Percentiles rank a stretch among this genome's conserved stretches.
Conservation (phyloP, 2,329 filamentous ascomycete genomes). For the Fusarium mexicanum region DNA sequence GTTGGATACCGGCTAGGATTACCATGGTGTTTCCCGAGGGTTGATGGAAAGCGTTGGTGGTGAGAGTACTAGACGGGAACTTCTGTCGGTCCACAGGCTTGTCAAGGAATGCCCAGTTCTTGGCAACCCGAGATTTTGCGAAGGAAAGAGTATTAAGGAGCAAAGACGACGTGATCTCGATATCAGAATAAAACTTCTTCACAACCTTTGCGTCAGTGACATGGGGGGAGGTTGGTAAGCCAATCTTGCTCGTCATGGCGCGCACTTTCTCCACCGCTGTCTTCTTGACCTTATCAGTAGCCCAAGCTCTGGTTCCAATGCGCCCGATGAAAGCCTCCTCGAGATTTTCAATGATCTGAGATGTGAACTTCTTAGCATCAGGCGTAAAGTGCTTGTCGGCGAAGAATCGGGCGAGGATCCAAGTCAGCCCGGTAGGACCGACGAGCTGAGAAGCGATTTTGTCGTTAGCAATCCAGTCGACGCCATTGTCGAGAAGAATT, state of each 20-base stretch:
- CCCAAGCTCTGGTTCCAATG: conserved; percentile 68
- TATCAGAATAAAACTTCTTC: conserved; percentile 63
- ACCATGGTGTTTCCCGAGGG: conserved; percentile 72
- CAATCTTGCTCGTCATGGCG: conserved; percentile 74
- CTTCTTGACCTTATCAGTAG: conserved; percentile 68
- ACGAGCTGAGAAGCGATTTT: fast-evolving
- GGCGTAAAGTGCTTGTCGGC: conserved; percentile 74
- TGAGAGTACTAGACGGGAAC: conserved; percentile 70
- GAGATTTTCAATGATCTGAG: conserved; percentile 75
- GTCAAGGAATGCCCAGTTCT: conserved; percentile 66
- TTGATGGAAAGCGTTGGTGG: conserved; percentile 73
- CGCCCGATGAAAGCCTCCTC: conserved; percentile 72
- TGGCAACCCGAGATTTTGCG: conserved; percentile 55
- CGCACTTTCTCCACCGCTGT: conserved; percentile 71
- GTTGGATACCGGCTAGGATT: conserved; percentile 70
- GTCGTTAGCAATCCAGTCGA: neutral
- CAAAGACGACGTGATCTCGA: conserved; percentile 61
- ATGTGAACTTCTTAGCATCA: conserved; percentile 73
- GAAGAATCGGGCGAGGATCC: conserved; percentile 77
- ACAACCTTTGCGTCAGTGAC: conserved; percentile 66
- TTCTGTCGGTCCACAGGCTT: conserved; percentile 68
- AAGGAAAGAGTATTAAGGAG: conserved; percentile 67
- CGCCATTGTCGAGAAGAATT: neutral
- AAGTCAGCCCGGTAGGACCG: conserved; percentile 59
- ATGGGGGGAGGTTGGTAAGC: conserved; percentile 71